Base-by-base conservation (phyloP, 140 eudicot genomes). In the Oenanthe javanica region DNA sequence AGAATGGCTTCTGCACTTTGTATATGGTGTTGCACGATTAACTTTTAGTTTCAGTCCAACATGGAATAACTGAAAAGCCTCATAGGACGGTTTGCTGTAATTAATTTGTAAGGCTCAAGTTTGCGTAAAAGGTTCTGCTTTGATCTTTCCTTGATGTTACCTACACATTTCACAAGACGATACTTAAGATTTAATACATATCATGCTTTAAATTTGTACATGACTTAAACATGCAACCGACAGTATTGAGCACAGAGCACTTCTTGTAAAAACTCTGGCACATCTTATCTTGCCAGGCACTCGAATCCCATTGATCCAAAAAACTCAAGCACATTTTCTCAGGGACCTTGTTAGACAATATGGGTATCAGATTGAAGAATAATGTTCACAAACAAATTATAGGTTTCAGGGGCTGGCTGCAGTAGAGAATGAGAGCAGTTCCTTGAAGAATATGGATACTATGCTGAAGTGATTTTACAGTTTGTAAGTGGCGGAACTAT, bases 361-460 rank as follows among this genome's bases (percentile, higher is more conserved):
- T 81, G 79, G 27, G 97, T 94, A 31, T 93, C 98, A 0, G 93
- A 84, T 79, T 89, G 36, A 57, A 93, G 89, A 73, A 93, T 86
- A 7, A 93, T 89, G 79, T 93, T 96, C 55, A 91, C 98, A 47
- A 93, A 93, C 63, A 93, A 79, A 67, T 90, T 87, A 25, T 90
- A 93, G 3, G 96, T 90, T 64, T 93, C 98, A 5, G 97, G 96
- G 46, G 93, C 97, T 0, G 97, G 96, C 85, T 93, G 95, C 54
- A 89, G 88, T 72, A 88, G 93, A 10, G 97, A 91, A 93, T 87
- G 79, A 93, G 79, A 12, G 88, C 87, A 8, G 97, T 93, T 25
- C 86, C 90, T 61, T 88, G 88, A 70, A 88, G 87, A 79, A 90
- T 88, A 81, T 88, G 90, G 78, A 90, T 85, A 74, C 77, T 81